These are phyloP conservation scores for Psilocybe azurescens DNA, from an alignment of 768 basidiomycete genomes.

Conservation along the genomic window DNA sequence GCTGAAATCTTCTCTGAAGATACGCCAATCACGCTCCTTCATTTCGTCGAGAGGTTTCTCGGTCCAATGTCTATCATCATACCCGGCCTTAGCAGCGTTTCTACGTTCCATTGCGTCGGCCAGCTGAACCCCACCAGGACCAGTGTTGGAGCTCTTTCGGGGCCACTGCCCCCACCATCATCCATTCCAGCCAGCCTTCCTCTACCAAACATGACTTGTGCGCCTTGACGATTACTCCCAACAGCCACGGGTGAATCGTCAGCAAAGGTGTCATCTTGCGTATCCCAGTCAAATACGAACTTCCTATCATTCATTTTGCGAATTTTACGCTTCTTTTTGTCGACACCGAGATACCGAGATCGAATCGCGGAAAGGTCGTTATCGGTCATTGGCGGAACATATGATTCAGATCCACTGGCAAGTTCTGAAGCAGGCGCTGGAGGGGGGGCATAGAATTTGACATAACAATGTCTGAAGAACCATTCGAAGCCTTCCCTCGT, in stretches of 20 bases:
- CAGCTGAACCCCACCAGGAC: slow-evolving; percentile 52
- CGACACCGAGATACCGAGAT: slow-evolving; percentile 92
- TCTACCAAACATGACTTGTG: slow-evolving; percentile 88
- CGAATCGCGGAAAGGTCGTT: slow-evolving; percentile 83
- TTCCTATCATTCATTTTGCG: slow-evolving; percentile 96
- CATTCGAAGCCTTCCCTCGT: slow-evolving; percentile 51
- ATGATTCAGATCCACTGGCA: slow-evolving; percentile 41
- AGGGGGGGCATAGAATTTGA: slow-evolving; percentile 52
- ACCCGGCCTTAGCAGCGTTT: slow-evolving; percentile 77
- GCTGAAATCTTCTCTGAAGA: slow-evolving; percentile 98
- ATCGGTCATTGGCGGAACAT: slow-evolving; percentile 75
- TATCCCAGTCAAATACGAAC: slow-evolving; percentile 99
- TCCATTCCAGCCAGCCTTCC: slow-evolving; percentile 89
- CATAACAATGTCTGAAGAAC: slow-evolving; percentile 36
- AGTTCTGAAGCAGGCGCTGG: slow-evolving; percentile 37
- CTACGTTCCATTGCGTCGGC: slow-evolving; percentile 86
- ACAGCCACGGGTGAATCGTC: slow-evolving; percentile 76
- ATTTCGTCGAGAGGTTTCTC: slow-evolving; percentile 93
- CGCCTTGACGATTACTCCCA: slow-evolving; percentile 77
- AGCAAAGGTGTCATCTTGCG: slow-evolving; percentile 91
- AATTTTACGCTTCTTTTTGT: slow-evolving; percentile 93
- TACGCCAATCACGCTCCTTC: slow-evolving; percentile 98
- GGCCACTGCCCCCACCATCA: slow-evolving; percentile 62
- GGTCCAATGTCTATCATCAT: slow-evolving; percentile 97
- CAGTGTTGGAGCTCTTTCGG: slow-evolving; percentile 33